A percentile compares a stretch with the other conserved stretches of the same genome.
phyloP scores from a whole-genome alignment of 2,329 filamentous ascomycete genomes.

The Diaporthe amygdali region DNA sequence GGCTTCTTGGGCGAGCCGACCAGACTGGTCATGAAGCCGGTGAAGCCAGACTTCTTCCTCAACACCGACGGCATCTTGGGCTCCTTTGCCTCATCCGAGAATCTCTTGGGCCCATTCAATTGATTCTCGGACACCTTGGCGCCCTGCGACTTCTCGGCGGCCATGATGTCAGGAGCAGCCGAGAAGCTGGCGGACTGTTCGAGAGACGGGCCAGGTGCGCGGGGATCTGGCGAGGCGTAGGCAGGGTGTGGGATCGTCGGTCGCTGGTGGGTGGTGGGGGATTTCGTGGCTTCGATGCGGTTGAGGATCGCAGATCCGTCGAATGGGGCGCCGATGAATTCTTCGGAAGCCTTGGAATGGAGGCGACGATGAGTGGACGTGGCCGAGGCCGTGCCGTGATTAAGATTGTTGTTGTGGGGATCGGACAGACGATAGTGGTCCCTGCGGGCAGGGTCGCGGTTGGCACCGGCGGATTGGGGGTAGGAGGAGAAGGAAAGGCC shows the following conservation, averaged over 20 bases:
- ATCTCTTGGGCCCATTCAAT: conserved; percentile 68
- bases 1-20: conserved; percentile 88
- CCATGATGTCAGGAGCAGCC: conserved; percentile 54
- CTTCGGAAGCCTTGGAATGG: conserved; percentile 56
- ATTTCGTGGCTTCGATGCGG: conserved; percentile 61
- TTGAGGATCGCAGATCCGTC: conserved; percentile 67
- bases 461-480: conserved; percentile 29
- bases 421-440: conserved; percentile 32
- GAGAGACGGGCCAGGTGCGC: conserved; percentile 57
- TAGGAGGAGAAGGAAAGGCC: conserved; percentile 42
- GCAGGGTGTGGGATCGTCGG: conserved; percentile 36
- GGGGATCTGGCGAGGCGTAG: conserved; percentile 60
- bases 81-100: conserved; percentile 78
- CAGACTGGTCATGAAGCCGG: conserved; percentile 82
- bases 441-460: conserved; percentile 23
- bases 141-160: conserved; percentile 50
- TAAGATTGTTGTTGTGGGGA: conserved; percentile 35
- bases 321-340: conserved; percentile 69
- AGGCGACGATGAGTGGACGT: conserved; percentile 39
- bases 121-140: conserved; percentile 49
- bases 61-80: conserved; percentile 62
- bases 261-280: conserved; percentile 33
- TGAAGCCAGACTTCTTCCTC: conserved; percentile 88
- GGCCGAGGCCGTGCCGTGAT: conserved; percentile 26
- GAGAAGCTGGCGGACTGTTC: conserved; percentile 71